Percentiles rank a stretch among this genome's conserved stretches.
phyloP scores from a whole-genome alignment of 768 basidiomycete species.

The Tylopilus sp. region DNA sequence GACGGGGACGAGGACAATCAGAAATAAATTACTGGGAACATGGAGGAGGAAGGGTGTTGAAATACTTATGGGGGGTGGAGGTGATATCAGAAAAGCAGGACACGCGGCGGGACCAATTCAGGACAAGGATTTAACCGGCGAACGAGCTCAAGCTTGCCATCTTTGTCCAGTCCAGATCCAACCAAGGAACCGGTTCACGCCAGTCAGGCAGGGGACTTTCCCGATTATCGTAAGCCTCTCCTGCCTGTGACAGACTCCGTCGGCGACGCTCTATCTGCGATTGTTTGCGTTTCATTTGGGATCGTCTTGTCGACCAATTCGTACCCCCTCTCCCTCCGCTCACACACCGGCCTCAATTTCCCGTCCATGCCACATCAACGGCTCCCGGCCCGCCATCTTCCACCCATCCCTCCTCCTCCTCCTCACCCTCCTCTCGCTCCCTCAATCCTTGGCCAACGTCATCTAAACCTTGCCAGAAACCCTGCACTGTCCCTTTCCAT shows the following conservation, averaged over 20 bases:
- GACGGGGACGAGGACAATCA: slow-evolving; percentile 14
- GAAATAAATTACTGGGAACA: slow-evolving; percentile 31
- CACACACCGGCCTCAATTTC: slow-evolving; percentile 28
- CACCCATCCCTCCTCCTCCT: not conserved
- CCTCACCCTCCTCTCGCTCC: not conserved
- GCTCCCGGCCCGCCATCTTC: not conserved
- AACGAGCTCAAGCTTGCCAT: not conserved
- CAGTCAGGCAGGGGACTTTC: slow-evolving; percentile 10
- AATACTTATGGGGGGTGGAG: slow-evolving; percentile 30
- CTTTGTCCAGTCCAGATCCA: slow-evolving; percentile 16
- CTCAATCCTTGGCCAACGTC: not conserved
- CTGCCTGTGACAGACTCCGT: slow-evolving; percentile 14
- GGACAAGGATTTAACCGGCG: slow-evolving; percentile 24
- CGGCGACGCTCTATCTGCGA: slow-evolving; percentile 25
- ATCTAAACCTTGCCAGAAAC: not conserved
- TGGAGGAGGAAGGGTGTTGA: slow-evolving; percentile 23
- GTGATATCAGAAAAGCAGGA: slow-evolving; percentile 22
- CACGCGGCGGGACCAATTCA: slow-evolving; percentile 26
- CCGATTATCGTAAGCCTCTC: slow-evolving; percentile 6
- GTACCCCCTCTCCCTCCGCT: slow-evolving; percentile 4
- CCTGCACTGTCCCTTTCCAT: slow-evolving; percentile 8
- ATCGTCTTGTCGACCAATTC: slow-evolving; percentile 25
- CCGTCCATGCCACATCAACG: slow-evolving; percentile 16
- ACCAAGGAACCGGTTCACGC: slow-evolving; percentile 18
- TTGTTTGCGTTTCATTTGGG: slow-evolving; percentile 30